A percentile compares a stretch with the other conserved stretches of the same genome.
Evolutionary conservation across 192 early-diverging fungal species (phyloP).

Genomic region (Coemansia umbellata): DNA sequence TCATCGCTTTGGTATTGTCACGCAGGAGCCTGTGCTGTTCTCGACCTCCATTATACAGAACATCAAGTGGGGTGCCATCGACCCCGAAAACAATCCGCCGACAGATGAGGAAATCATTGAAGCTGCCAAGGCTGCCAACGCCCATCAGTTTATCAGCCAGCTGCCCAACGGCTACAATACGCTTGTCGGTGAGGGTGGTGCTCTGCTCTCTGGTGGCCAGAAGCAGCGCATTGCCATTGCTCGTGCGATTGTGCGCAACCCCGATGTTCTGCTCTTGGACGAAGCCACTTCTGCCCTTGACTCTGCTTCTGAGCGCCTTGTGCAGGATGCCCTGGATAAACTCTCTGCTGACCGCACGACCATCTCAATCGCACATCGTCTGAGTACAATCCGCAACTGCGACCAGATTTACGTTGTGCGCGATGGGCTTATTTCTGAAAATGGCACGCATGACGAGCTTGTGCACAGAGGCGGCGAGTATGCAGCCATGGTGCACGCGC

Average conservation of each 20-base stretch:
- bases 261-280: slow-evolving; percentile 76
- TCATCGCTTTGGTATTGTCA: slow-evolving; percentile 78
- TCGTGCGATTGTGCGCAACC: slow-evolving; percentile 82
- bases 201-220: slow-evolving; percentile 83
- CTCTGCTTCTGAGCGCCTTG: slow-evolving; percentile 68
- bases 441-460: slow-evolving; percentile 76
- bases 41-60: slow-evolving; percentile 73
- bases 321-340: slow-evolving; percentile 76
- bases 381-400: slow-evolving; percentile 83
- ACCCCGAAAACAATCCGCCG: slow-evolving; percentile 46
- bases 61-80: slow-evolving; percentile 63
- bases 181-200: slow-evolving; percentile 75
- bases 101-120: slow-evolving; percentile 69
- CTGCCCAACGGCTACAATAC: slow-evolving; percentile 77
- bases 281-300: slow-evolving; percentile 86
- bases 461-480: slow-evolving; percentile 55
- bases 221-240: slow-evolving; percentile 95
- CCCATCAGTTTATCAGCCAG: slow-evolving; percentile 66
- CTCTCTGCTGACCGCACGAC: slow-evolving; percentile 73
- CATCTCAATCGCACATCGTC: slow-evolving; percentile 84
- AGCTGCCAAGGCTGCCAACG: slow-evolving; percentile 64
- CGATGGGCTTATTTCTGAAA: slow-evolving; percentile 64
- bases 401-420: slow-evolving; percentile 82
- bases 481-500: slow-evolving; percentile 55
- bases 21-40: slow-evolving; percentile 88